Evolutionary conservation across 768 basidiomycete species (phyloP).

Genomic region (Coprinellus aureogranulatus): DNA sequence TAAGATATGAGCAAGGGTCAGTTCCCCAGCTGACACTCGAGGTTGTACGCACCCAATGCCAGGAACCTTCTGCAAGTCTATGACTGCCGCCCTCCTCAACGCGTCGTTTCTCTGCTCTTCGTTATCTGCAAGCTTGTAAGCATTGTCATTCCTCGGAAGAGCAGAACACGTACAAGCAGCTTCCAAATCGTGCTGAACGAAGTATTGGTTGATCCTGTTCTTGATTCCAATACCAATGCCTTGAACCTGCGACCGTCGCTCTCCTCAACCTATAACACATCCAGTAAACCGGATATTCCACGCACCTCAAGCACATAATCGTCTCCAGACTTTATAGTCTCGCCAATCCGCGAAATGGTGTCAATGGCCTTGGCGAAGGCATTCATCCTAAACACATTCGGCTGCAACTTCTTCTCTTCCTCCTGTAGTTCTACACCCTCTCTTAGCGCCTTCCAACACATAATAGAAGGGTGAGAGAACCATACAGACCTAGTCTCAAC

Average conservation of each 20-base stretch:
- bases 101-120: conserved; percentile 21
- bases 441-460: neutral
- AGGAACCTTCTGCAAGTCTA: conserved; percentile 36
- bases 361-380: conserved; percentile 50
- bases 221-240: conserved; percentile 42
- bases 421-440: conserved; percentile 36
- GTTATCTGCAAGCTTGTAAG: conserved; percentile 13
- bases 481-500: conserved; percentile 2
- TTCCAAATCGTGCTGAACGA: conserved; percentile 26
- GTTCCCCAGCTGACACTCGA: too few species aligned
- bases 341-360: conserved; percentile 35
- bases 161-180: conserved; percentile 31
- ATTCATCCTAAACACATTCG: conserved; percentile 50
- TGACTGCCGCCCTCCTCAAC: conserved; percentile 24
- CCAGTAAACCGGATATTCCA: neutral
- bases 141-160: neutral
- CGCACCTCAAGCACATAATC: conserved; percentile 37
- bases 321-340: conserved; percentile 42
- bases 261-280: too few species aligned
- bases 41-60: conserved; percentile 51
- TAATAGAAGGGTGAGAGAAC: neutral
- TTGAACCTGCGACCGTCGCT: conserved; percentile 27
- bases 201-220: conserved; percentile 41
- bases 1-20: conserved; percentile 2
- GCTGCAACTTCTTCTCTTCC: conserved; percentile 32